These are phyloP conservation scores for Hyphopichia burtonii DNA, from an alignment of 1,139 yeast species.

Conservation along the genomic window DNA sequence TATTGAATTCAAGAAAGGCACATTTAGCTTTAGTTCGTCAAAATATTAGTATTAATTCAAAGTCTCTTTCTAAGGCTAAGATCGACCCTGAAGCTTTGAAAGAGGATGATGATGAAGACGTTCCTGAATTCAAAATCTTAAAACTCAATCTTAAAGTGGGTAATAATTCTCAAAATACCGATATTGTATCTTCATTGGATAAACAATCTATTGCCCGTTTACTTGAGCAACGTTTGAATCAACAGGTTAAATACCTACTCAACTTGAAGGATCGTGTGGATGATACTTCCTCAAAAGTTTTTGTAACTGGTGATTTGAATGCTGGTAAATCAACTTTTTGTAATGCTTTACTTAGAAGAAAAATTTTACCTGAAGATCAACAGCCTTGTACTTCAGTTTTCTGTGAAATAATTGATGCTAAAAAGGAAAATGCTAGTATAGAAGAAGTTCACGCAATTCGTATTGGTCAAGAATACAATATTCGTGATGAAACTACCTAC, in stretches of 20 bases:
- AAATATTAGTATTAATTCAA: conserved; percentile 30
- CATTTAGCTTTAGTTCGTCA: conserved; percentile 52
- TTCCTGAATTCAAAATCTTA: conserved; percentile 56
- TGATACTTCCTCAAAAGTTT: conserved; percentile 89
- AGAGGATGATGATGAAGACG: conserved; percentile 15
- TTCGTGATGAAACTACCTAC: conserved; percentile 65
- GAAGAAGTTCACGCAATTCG: conserved; percentile 97
- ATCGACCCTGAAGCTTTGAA: conserved; percentile 13
- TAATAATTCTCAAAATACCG: conserved; percentile 34
- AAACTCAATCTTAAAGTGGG: conserved; percentile 65
- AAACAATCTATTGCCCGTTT: conserved; percentile 63
- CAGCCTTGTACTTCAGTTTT: conserved; percentile 97
- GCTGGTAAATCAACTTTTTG: conserved; percentile 97
- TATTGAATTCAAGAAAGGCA: conserved; percentile 47
- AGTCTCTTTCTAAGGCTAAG: conserved; percentile 29
- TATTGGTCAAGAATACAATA: conserved; percentile 56
- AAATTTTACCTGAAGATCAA: conserved; percentile 89
- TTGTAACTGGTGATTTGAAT: conserved; percentile 95
- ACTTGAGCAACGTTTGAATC: conserved; percentile 61
- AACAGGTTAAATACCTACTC: conserved; percentile 64
- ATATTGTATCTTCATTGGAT: conserved; percentile 54
- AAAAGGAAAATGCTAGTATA: conserved; percentile 61
- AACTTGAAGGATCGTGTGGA: conserved; percentile 81
- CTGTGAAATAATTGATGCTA: conserved; percentile 87
- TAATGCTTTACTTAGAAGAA: conserved; percentile 79